Base-by-base conservation (phyloP, 2,329 filamentous ascomycete genomes). In the Colletotrichum sansevieriae region DNA sequence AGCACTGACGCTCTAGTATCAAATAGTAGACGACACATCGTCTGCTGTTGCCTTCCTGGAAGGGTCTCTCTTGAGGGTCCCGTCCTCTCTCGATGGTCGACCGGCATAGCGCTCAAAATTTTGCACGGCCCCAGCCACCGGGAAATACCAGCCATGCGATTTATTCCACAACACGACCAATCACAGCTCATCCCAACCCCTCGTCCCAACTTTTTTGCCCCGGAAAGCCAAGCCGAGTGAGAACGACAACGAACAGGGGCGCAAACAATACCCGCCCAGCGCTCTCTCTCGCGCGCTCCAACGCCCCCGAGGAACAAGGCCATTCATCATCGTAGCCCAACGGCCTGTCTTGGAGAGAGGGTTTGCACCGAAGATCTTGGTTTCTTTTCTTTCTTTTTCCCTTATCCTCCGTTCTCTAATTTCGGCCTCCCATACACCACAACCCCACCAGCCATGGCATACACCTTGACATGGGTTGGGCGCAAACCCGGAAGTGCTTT, bases 71-170 rank as follows among this genome's bases (percentile, higher is more conserved):
- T 41, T 13, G 37, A n/a, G 10, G 5, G 4, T 29, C 25, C 2
- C 18, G 6, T 6, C 25, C 3, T 25, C 3, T 25, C 3, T 25
- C 25, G 25, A 29, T 7, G 7, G 29, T 44, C 12, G 54, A 65
- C 65, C 39, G 54, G 47, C 59, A 55, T 18, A 35, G 37, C 9
- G 51, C 52, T 4, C 46, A 44, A 52, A 37, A 55, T 46, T 39
- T 55, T 29, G 52, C 60, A 33, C 29, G 25, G 57, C 35, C 66
- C 69, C 70, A 71, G 70, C 70, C 70, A 71, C 68, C 68, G 22
- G 33, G 35, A 49, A 44, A 52, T 44, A 60, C 68, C 68, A 71
- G 70, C 70, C 70, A 71, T 68, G 18, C 62, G 25, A 52, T 61
- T 67, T 58, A 18, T 58, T 29, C 20, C 47, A 20, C n/a, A 13